A percentile compares a stretch with the other conserved stretches of the same genome.
phyloP scores from a whole-genome alignment of 805 yeast genomes.

The Grigorovia humatica region DNA sequence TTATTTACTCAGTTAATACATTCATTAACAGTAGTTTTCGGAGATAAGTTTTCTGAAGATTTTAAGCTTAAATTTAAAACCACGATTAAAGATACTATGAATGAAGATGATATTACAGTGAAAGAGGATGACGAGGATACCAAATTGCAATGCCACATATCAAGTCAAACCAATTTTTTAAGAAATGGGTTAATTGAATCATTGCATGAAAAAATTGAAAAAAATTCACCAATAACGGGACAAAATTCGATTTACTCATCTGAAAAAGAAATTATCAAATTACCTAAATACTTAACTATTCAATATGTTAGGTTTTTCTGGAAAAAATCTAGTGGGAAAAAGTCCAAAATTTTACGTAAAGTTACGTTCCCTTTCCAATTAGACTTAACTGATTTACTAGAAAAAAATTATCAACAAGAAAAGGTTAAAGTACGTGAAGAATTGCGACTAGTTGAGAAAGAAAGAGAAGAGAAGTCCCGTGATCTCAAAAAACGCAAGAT shows the following conservation, averaged over 20 bases:
- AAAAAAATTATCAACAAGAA: slow-evolving; percentile 58
- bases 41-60: slow-evolving; percentile 40
- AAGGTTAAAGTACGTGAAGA: slow-evolving; percentile 68
- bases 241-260: slow-evolving; percentile 64
- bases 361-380: slow-evolving; percentile 91
- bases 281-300: slow-evolving; percentile 82
- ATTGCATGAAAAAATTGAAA: slow-evolving; percentile 66
- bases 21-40: slow-evolving; percentile 36
- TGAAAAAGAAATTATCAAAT: slow-evolving; percentile 47
- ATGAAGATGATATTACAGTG: slow-evolving; percentile 38
- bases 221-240: slow-evolving; percentile 59
- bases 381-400: slow-evolving; percentile 78
- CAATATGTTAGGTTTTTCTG: slow-evolving; percentile 93
- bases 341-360: slow-evolving; percentile 86
- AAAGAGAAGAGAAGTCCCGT: slow-evolving; percentile 58
- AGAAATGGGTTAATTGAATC: slow-evolving; percentile 74
- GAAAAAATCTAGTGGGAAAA: slow-evolving; percentile 84
- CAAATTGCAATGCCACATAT: slow-evolving; percentile 84
- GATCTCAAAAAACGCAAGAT: slow-evolving; percentile 52
- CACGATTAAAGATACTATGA: slow-evolving; percentile 50
- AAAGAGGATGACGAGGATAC: slow-evolving; percentile 44
- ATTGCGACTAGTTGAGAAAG: slow-evolving; percentile 65
- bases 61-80: slow-evolving; percentile 60
- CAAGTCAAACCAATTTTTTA: slow-evolving; percentile 73
- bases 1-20: slow-evolving; percentile 71